Evolutionary conservation across 352 stramenopile species (phyloP), one percentile per base, ranked within the genome.

Genomic region (Pythium sp.): DNA sequence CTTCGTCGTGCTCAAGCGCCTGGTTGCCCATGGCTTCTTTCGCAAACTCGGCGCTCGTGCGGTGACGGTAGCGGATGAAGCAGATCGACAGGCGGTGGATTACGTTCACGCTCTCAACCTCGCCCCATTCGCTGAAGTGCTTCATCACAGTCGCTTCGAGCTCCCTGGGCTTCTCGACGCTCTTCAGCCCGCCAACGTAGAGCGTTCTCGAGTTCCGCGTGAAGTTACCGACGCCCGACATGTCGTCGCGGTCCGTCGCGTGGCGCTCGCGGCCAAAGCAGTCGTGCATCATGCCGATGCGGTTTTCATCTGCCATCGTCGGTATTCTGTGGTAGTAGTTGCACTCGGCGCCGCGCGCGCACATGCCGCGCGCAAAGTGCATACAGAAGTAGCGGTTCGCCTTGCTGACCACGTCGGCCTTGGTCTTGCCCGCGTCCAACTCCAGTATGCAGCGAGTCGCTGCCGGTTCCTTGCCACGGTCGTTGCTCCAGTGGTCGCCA

Each of bases 71-170:
- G 28, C 94, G 75, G 49, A 98, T 89, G 62, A 98, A 98, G 55
- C 82, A 82, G 69, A 98, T 97, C 20, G 84, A 90, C 62, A 97
- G 78, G n/a, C 94, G 79, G 58, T 93, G 82, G 61, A 98, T 94
- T 24, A 98, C 85, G 78, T 98, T 98, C 62, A 98, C 84, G 67
- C 89, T 93, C 73, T 98, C 94, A 9, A 98, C 85, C 73, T 98
- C 94, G 20, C 94, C 94, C 86, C 87, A 98, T 72, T 98, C 94
- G 2, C 81, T 79, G 75, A 98, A 98, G 64, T 98, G 91, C 62
- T 90, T 84, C 72, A 75, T 81, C 9, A 98, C 69, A 6, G 73
- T 77, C 14, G 87, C 72, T 32, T 97, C 78, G 9, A 97, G 69
- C 47, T 84, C 53, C 60, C 83, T 82, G 6, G 70, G 47, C 24